Percentiles rank a stretch among this genome's conserved stretches.
phyloP scores from a whole-genome alignment of 306 rosid species.

The Begonia loranthoides region DNA sequence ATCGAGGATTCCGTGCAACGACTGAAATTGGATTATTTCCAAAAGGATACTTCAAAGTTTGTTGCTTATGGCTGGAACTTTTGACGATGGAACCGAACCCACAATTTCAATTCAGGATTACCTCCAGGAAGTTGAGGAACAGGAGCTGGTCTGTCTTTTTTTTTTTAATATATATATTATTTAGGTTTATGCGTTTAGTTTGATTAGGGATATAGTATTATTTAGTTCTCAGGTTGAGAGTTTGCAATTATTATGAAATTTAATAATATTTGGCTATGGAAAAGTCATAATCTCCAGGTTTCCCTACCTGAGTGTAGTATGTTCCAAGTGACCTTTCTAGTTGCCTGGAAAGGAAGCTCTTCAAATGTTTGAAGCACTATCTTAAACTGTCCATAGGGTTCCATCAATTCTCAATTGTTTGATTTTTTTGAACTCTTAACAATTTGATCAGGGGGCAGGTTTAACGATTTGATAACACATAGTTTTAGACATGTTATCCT shows the following conservation, averaged over 20 bases:
- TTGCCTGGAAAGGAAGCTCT: background rate
- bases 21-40: slow-evolving; percentile 1
- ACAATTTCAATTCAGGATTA: slow-evolving; percentile 69
- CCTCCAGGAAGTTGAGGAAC: slow-evolving; percentile 70
- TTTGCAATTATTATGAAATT: background rate
- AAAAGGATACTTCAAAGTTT: background rate
- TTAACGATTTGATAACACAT: too few relatives aligned
- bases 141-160: slow-evolving; percentile 53
- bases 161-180: background rate
- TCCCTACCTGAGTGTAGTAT: too few relatives aligned
- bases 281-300: too few relatives aligned
- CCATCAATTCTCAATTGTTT: too few relatives aligned
- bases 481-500: too few relatives aligned
- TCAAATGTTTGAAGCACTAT: too few relatives aligned
- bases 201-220: background rate
- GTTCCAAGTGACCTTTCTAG: too few relatives aligned
- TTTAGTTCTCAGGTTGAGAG: background rate
- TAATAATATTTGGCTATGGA: background rate
- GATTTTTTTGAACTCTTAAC: too few relatives aligned
- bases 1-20: slow-evolving; percentile 7
- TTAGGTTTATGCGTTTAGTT: background rate
- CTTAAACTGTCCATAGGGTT: background rate
- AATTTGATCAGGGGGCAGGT: too few relatives aligned
- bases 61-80: slow-evolving; percentile 39
- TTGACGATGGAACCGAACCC: slow-evolving; percentile 61